Evolutionary conservation across 306 rosid species (phyloP).

Genomic region (Pachyrhizus erosus): DNA sequence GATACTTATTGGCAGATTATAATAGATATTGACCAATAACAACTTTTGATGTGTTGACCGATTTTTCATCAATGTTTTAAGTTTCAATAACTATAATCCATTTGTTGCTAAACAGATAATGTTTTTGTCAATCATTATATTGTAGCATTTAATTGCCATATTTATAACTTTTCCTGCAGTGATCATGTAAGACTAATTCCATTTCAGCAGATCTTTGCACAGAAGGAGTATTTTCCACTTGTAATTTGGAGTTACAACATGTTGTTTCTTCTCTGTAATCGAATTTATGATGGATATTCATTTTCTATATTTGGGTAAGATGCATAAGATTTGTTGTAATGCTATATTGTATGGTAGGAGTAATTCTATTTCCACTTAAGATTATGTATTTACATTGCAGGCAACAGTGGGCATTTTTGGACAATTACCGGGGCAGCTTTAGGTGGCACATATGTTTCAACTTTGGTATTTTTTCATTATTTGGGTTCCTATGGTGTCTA

Average conservation of each 20-base stretch:
- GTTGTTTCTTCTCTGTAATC: conserved; percentile 87
- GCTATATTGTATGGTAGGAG: conserved; percentile 29
- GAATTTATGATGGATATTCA: conserved; percentile 88
- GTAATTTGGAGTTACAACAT: conserved; percentile 83
- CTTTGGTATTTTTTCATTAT: conserved; percentile 66
- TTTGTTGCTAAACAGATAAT: conserved; percentile 1
- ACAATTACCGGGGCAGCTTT: conserved; percentile 84
- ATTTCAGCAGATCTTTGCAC: conserved; percentile 72
- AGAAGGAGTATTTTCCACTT: conserved; percentile 67
- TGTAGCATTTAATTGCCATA: conserved; percentile 26
- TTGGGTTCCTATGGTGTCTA: conserved; percentile 29
- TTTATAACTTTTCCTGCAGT: conserved; percentile 27
- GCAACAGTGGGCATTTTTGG: conserved; percentile 75
- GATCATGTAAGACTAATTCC: conserved; percentile 31
- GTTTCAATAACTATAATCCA: not conserved
- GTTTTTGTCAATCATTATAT: conserved; percentile 21
- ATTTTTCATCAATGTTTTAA: not conserved
- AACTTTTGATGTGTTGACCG: not conserved
- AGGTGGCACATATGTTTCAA: conserved; percentile 98
- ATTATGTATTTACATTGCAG: conserved; percentile 50
- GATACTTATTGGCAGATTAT: not conserved
- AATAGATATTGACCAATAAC: not conserved
- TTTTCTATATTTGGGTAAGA: conserved; percentile 88
- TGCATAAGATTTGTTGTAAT: conserved; percentile 43
- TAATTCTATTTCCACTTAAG: conserved; percentile 35